A percentile compares a stretch with the other conserved stretches of the same genome.
Evolutionary conservation across 805 yeast species (phyloP).

Genomic region (Monosporozyma aquatica): DNA sequence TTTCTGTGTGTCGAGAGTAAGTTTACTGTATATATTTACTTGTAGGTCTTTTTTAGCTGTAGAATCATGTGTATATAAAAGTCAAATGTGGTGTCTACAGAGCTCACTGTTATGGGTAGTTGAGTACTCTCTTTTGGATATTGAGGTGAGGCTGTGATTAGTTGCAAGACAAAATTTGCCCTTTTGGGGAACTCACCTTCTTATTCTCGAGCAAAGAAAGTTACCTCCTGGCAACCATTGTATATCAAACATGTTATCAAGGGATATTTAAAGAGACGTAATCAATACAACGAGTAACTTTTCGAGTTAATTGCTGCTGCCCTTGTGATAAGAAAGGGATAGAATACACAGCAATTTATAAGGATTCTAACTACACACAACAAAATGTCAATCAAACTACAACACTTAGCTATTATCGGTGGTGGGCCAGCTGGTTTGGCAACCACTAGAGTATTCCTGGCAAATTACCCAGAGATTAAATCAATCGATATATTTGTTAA

Average conservation of each 20-base stretch:
- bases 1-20: too few relatives aligned
- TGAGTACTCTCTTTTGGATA: too few relatives aligned
- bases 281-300: too few relatives aligned
- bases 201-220: too few relatives aligned
- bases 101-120: too few relatives aligned
- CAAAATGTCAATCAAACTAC: neutral
- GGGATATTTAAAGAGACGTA: too few relatives aligned
- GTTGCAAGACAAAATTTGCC: too few relatives aligned
- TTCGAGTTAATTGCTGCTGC: too few relatives aligned
- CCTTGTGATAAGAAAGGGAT: neutral
- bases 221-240: too few relatives aligned
- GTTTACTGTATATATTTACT: neutral
- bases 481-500: constrained; percentile 51
- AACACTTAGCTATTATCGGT: constrained; percentile 57
- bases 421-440: constrained; percentile 73
- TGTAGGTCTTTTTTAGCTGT: neutral
- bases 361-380: neutral
- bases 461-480: constrained; percentile 39
- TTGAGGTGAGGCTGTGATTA: too few relatives aligned
- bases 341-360: neutral
- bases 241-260: too few relatives aligned
- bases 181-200: too few relatives aligned
- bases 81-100: neutral
- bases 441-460: constrained; percentile 50
- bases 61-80: neutral